Base-by-base conservation (phyloP, 2,329 filamentous ascomycete genomes). In the Grosmannia huntii region DNA sequence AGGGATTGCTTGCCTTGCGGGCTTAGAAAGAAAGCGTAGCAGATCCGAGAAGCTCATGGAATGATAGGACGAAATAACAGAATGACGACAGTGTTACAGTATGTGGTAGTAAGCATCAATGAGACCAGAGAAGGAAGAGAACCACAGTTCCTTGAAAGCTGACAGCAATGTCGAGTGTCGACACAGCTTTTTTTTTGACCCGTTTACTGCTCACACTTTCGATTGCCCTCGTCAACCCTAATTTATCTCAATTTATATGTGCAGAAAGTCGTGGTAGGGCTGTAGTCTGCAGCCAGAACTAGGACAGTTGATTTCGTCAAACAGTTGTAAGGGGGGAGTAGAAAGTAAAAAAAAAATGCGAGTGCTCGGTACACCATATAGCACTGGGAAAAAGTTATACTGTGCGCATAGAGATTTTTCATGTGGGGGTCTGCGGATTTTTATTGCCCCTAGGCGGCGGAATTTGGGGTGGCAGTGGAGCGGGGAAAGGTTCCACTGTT, bases 11-110 rank as follows among this genome's bases (percentile, higher is more conserved):
- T 76, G 95, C 90, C 95, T 95, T 74, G 89, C 89, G 71, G 90
- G 90, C 80, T 94, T 94, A 71, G 89, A 95, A 68, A 96, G 84
- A 78, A 95, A 94, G 77, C 90, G 88, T 71, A 95, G 83, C 70
- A 95, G 84, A 75, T 95, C 89, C 77, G 86, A 87, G 73, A 82
- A 86, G 87, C 84, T 91, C 90, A 96, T 96, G 85, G 84, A 89
- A 83, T 41, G 41, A 19, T 19, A 44, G 38, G 38, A 3, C 5
- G 14, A 19, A 16, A 16, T 5, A 41, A n/a, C 14, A 6, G 41
- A 19, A 19, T 19, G 7, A 9, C 14, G 41, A 19, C 6, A 44
- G 19, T 16, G 19, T 19, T n/a, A n/a, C n/a, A n/a, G n/a, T n/a
- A 44, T 5, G 41, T n/a, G 16, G 19, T 9, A 21, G 41, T 3